Base-by-base conservation (phyloP, 1,284 basidiomycete species). In the Apiotrichum montevideense region DNA sequence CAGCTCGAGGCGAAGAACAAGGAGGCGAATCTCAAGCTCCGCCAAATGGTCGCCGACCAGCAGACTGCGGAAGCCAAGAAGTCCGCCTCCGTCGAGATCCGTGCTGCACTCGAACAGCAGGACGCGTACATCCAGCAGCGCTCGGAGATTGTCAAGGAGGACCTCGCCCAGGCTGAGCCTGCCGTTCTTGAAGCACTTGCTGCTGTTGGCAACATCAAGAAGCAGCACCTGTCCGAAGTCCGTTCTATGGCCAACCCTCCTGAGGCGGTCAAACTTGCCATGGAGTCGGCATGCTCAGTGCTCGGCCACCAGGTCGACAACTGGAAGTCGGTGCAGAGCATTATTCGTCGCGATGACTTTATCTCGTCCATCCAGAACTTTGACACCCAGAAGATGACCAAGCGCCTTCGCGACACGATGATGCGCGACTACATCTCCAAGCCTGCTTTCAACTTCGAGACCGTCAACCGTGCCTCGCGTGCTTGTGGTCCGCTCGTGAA, bases 1-100 rank as follows among this genome's bases (percentile, higher is more conserved):
- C 93, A 98, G 70, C 83, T 99, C 40, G 85, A 94, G 73, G 86
- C 88, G 34, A 99, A 98, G 79, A 85, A 97, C 65, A 84, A 83
- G 2, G 90, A 98, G 76, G 96, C 96, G 7, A 98, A 98, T 73
- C 90, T 92, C 68, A 98, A 99, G 77, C 82, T 99, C 37, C 87
- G 91, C 73, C 90, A 91, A 62, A 99, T 99, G 96, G 93, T 99
- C 21, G 83, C 90, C 4, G 95, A 98, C 74, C 96, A 98, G 76
- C 93, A 98, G 72, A 91, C 97, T 71, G 96, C 97, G 1, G 96
- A 99, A 73, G 89, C 93, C 69, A 96, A 98, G 83, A 98, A 98
- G 72, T 83, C 89, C 1, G 92, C 93, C 2, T 98, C 94, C 9
- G 92, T 98, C 61, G 84, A 95, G 74, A 95, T 99, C 47, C 94